Base-by-base conservation (phyloP, 305 asterid genomes). In the Fraxinus xanthoxyloides region DNA sequence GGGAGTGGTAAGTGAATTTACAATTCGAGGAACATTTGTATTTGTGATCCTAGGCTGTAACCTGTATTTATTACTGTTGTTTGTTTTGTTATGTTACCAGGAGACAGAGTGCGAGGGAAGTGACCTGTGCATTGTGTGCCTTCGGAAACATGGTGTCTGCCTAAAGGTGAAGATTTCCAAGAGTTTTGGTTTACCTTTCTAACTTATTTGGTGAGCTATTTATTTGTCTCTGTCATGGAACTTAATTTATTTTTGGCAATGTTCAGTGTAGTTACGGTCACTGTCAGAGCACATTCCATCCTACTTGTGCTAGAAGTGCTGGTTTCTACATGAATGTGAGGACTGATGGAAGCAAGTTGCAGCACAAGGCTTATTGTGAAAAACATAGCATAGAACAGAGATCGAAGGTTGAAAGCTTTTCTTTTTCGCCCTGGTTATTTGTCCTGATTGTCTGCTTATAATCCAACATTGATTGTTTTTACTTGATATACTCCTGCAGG, bases 261-360 rank as follows among this genome's bases (percentile, higher is more conserved):
- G 43, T 83, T 77, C 97, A 97, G 99, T 97, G 99, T 87, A 92
- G 92, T 87, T 92, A 92, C 85, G 98, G 98, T 83, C 97, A 97
- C 87, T 97, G 98, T 82, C 97, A 93, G 82, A 91, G 91, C 83
- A 81, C 94, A 79, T 95, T 97, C 88, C 98, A 97, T 89, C 98
- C 98, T 74, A 90, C 92, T 79, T 97, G 99, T 91, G 98, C 97
- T 84, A 93, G 97, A 84, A 93, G 97, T 91, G 91, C 98, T 84
- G 98, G 94, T 83, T 95, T 91, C 90, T 92, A 88, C 89, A 92
- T 97, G 98, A 92, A 81, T 34, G 89, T 87, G 82, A 90, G 93
- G 82, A 90, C 91, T 77, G 86, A 51, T 85, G 97, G 97, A 85
- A 96, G 97, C 88, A 93, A 93, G 89, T 80, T 95, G 89, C 97